Base-by-base conservation (phyloP, 345 rosid species). In the Lepidium sativum region DNA sequence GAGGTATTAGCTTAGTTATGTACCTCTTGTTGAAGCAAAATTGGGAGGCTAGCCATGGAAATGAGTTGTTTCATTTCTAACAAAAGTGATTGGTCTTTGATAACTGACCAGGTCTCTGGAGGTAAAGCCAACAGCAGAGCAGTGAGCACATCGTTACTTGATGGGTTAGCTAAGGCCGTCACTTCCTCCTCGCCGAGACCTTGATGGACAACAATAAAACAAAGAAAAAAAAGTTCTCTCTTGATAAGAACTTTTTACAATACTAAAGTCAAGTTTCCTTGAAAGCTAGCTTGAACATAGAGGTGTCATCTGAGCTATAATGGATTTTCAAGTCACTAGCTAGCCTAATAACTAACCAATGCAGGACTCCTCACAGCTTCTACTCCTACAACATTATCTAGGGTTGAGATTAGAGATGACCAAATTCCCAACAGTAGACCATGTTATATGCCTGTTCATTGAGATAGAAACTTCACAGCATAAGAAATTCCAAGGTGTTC, bases 11-110 rank as follows among this genome's bases (percentile, higher is more conserved):
- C 8, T 25, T 37, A 17, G 49, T 13, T 14, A 27, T 9, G 61
- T 80, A 90, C 99, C 96, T 94, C 96, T 64, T 94, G 96, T 75
- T 80, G 96, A 75, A 90, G 95, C 80, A 90, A 58, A 63, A 73
- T 57, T 13, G 95, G 97, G 70, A 88, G 86, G 60, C 65, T 80
- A 44, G 72, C 74, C 11, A 71, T 73, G 9, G 81, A 74, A 49
- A 83, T 79, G 67, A 90, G 95, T 65, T 72, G 57, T 37, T 33
- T 6, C n/a, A 86, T 78, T 70, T 86, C 81, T 74, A 47, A 67
- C 53, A 72, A 31, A 65, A 90, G 96, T 60, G 81, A 71, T 70
- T 72, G 76, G 35, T 85, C 84, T 76, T 74, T 80, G 60, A 94
- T 85, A 21, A 85, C 83, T 58, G 70, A 73, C 97, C 96, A 90